Conservation (phyloP, 2,329 filamentous ascomycete species). For the Graphilbum ipis-grandicollis region DNA sequence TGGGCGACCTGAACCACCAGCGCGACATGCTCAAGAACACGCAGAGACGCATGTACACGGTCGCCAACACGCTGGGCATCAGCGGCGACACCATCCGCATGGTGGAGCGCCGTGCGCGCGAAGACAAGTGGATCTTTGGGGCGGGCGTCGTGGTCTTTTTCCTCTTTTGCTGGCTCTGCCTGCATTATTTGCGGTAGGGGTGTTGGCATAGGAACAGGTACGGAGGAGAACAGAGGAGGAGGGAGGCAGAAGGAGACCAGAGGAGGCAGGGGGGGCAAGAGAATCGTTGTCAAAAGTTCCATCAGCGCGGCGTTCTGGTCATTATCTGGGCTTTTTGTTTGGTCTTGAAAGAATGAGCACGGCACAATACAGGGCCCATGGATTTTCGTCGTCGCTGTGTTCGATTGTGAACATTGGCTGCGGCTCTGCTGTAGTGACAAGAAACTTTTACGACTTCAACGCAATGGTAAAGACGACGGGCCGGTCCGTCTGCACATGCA, state of each 20-base stretch:
- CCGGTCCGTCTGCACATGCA: slow-evolving; percentile 44
- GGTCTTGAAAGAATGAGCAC: too few relatives aligned
- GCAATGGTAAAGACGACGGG: slow-evolving; percentile 64
- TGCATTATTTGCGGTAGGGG: slow-evolving; percentile 61
- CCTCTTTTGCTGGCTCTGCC: slow-evolving; percentile 75
- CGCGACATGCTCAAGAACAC: slow-evolving; percentile 90
- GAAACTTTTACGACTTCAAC: not conserved
- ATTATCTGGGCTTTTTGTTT: too few relatives aligned
- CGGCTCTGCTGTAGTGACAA: too few relatives aligned
- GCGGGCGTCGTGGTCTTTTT: slow-evolving; percentile 76
- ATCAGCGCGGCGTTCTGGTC: slow-evolving; percentile 8
- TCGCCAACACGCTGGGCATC: slow-evolving; percentile 84
- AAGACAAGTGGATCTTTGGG: slow-evolving; percentile 98
- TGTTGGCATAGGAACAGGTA: not conserved
- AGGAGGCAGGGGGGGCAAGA: not conserved
- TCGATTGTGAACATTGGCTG: too few relatives aligned
- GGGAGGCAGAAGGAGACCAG: not conserved
- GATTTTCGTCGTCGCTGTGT: too few relatives aligned
- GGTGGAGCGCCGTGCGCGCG: slow-evolving; percentile 77
- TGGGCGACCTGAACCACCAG: slow-evolving; percentile 78
- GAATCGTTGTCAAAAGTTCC: not conserved
- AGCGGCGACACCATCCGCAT: slow-evolving; percentile 94
- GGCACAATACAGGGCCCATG: too few relatives aligned
- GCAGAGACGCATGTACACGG: slow-evolving; percentile 76
- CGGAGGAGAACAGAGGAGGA: not conserved